Percentiles rank a stretch among this genome's conserved stretches.
Conservation (phyloP, 768 basidiomycete genomes). For the Tricholoma flavovirens region DNA sequence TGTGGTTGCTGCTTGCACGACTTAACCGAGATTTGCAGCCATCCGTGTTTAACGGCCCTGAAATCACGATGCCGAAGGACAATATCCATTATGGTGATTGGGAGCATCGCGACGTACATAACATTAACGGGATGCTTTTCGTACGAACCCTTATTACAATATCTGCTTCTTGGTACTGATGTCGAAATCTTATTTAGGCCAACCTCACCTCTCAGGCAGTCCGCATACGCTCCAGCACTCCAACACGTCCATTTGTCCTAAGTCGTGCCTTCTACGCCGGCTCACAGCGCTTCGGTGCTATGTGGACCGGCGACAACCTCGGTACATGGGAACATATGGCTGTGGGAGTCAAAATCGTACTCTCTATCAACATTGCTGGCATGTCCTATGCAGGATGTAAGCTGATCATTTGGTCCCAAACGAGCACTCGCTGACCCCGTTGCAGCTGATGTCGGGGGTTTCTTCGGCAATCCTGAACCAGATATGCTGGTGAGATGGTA, state of each 20-base stretch:
- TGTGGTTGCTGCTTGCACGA: neutral
- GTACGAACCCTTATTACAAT: constrained; percentile 35
- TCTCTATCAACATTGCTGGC: constrained; percentile 83
- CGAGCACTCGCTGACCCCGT: neutral
- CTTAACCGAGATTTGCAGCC: constrained; percentile 47
- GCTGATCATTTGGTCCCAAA: constrained; percentile 21
- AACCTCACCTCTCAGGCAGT: constrained; percentile 83
- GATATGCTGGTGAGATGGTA: constrained; percentile 99
- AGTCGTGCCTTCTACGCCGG: constrained; percentile 95
- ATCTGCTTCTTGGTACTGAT: neutral
- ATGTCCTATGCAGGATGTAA: constrained; percentile 89
- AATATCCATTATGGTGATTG: constrained; percentile 86
- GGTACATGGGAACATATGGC: constrained; percentile 98
- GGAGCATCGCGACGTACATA: constrained; percentile 98
- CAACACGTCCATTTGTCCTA: constrained; percentile 89
- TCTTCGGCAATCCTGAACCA: constrained; percentile 93
- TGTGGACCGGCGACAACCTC: constrained; percentile 99
- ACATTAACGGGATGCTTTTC: constrained; percentile 94
- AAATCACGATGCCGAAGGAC: constrained; percentile 70
- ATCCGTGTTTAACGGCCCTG: constrained; percentile 97
- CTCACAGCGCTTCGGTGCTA: constrained; percentile 91
- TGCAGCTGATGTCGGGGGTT: constrained; percentile 94
- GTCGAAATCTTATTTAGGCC: constrained; percentile 41
- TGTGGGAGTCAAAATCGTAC: constrained; percentile 88
- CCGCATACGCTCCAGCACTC: constrained; percentile 62